Conservation (phyloP, 2,329 filamentous ascomycete species). For the Pyrenophora teres region DNA sequence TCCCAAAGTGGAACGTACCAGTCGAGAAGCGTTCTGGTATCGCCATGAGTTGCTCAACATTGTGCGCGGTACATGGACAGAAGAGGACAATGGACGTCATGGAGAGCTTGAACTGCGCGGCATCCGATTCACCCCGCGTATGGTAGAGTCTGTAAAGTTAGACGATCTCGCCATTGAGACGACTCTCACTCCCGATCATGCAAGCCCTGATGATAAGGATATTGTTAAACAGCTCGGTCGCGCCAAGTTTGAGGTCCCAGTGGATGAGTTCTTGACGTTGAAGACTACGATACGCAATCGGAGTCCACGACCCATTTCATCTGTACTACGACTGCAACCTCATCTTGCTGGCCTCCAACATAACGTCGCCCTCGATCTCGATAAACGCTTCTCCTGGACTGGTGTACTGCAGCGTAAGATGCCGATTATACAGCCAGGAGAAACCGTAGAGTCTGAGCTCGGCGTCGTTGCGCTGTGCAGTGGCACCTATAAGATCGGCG, state of each 20-base stretch:
- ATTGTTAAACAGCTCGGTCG: conserved; percentile 47
- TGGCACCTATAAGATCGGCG: conserved; percentile 82
- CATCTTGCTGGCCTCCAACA: conserved; percentile 73
- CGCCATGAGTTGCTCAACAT: conserved; percentile 76
- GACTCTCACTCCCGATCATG: conserved; percentile 31
- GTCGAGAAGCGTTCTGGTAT: conserved; percentile 89
- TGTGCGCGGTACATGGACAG: conserved; percentile 73
- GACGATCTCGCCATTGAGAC: conserved; percentile 74
- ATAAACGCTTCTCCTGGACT: conserved; percentile 82
- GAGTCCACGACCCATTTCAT: conserved; percentile 67
- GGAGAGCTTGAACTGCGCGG: conserved; percentile 78
- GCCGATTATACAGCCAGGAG: conserved; percentile 63
- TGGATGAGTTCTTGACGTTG: conserved; percentile 71
- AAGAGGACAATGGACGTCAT: conserved; percentile 57
- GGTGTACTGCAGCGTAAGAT: conserved; percentile 79
- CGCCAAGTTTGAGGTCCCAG: conserved; percentile 54
- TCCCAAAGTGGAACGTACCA: conserved; percentile 76
- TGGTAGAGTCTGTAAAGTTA: conserved; percentile 82
- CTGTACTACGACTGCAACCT: conserved; percentile 77
- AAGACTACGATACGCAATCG: conserved; percentile 76
- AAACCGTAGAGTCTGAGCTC: conserved; percentile 65
- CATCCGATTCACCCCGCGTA: conserved; percentile 72
- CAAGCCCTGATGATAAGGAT: conserved; percentile 10
- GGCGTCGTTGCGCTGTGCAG: conserved; percentile 76
- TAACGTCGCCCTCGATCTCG: conserved; percentile 77